Base-by-base conservation (phyloP, 257 asterid species). In the Nicotiana noctiflora region DNA sequence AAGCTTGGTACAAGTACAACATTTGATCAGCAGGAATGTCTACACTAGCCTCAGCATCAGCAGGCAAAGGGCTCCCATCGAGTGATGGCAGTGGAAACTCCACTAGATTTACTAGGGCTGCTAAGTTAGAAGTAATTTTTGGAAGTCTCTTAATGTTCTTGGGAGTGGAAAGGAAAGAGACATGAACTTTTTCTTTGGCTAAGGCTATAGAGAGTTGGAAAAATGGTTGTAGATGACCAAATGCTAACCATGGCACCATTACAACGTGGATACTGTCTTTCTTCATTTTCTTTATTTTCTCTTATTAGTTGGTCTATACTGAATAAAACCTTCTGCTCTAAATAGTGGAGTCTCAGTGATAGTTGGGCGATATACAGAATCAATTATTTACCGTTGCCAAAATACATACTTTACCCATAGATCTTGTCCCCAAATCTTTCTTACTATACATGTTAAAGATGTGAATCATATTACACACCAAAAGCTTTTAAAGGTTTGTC, bases 161-260 rank as follows among this genome's bases (percentile, higher is more conserved):
- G 0, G 82, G 80, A 5, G 86, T 84, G 61, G 80, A 75, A 53
- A 80, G 56, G 56, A 80, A 65, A 17, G 84, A 53, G 60, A 84
- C 52, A 46, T 57, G 51, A 67, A 56, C 80, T 40, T 82, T 84
- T 40, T 82, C 75, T 59, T 72, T 46, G 12, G 61, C 84, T 66
- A 82, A 25, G 72, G 70, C 87, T 31, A 85, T 76, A 17, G 87
- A 74, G 75, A 87, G 84, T 37, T 85, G 87, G 15, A 79, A 61
- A 57, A 79, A 83, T 19, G 90, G 87, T 61, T 80, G 82, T 31
- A 87, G 18, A 17, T 87, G 88, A 23, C 87, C 89, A 57, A 86
- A 86, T 27, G 89, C 87, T n/a, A 57, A 66, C 88, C 86, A 86
- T 62, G 86, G 90, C 15, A 84, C 67, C 85, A 87, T 46, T 37